These are phyloP conservation scores for Pythium brassicae DNA, from an alignment of 352 stramenopile genomes.

Conservation along the genomic window DNA sequence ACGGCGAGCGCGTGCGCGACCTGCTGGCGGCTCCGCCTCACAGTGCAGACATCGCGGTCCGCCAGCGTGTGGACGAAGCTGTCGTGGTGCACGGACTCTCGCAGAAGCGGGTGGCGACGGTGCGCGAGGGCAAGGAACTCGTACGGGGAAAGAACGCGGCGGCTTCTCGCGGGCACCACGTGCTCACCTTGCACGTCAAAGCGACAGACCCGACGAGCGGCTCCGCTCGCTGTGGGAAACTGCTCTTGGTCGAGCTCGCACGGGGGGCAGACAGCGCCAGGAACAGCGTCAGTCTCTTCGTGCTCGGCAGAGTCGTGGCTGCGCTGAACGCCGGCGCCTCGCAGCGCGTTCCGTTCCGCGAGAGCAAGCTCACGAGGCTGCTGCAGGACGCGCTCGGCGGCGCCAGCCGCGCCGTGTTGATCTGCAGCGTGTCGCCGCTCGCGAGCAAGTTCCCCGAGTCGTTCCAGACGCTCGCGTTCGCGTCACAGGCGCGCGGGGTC, in stretches of 20 bases:
- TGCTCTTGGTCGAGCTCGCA: conserved; percentile 40
- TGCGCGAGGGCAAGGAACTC: conserved; percentile 29
- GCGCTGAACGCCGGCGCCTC: conserved; percentile 60
- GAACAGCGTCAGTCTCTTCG: conserved; percentile 79
- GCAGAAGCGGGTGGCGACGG: conserved; percentile 19
- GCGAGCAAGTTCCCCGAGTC: conserved; percentile 25
- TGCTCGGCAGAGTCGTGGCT: conserved; percentile 73
- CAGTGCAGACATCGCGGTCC: conserved; percentile 26
- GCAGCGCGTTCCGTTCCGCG: conserved; percentile 65
- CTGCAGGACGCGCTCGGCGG: conserved; percentile 48
- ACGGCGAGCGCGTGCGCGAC: conserved; percentile 25
- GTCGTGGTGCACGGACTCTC: conserved; percentile 32
- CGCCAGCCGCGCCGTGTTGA: conserved; percentile 35
- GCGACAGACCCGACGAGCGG: conserved; percentile 7
- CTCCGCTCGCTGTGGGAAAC: conserved; percentile 20
- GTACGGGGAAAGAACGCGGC: conserved; percentile 43
- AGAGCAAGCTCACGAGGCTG: conserved; percentile 72
- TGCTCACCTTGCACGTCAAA: conserved; percentile 62
- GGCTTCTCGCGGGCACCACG: conserved; percentile 73
- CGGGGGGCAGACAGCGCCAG: conserved; percentile 28
- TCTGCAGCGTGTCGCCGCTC: conserved; percentile 31
- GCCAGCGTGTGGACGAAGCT: conserved; percentile 29
- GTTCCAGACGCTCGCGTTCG: conserved; percentile 39
- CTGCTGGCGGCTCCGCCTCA: conserved; percentile 37
- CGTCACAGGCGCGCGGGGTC: conserved; percentile 23